Evolutionary conservation across 139 green algal species (phyloP).

Genomic region (Chloropicon primus): DNA sequence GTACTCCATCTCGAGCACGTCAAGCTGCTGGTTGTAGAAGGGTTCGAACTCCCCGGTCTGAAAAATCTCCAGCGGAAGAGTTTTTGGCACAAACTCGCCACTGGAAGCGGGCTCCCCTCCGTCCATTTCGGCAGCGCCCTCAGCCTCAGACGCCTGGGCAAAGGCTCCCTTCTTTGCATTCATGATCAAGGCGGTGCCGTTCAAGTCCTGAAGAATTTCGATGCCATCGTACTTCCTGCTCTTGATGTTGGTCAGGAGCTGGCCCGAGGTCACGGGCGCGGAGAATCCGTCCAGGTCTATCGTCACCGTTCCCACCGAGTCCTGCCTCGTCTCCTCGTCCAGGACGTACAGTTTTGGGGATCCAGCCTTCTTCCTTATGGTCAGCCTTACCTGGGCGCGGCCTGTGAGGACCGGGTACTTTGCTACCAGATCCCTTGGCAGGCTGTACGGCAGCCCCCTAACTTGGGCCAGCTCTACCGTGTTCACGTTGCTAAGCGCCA

Average conservation of each 20-base stretch:
- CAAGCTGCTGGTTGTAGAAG: slow-evolving; percentile 52
- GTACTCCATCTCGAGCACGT: slow-evolving; percentile 62
- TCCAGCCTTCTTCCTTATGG: slow-evolving; percentile 23
- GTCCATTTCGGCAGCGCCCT: not conserved
- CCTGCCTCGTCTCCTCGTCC: slow-evolving; percentile 30
- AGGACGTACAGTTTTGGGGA: slow-evolving; percentile 24
- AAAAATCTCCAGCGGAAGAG: slow-evolving; percentile 69
- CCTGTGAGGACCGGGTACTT: slow-evolving; percentile 37
- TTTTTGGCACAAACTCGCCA: too few relatives aligned
- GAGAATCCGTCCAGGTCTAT: slow-evolving; percentile 65
- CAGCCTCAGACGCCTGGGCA: not conserved
- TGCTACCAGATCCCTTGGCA: slow-evolving; percentile 28
- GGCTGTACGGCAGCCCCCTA: slow-evolving; percentile 42
- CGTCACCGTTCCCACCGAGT: slow-evolving; percentile 13
- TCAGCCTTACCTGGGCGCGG: slow-evolving; percentile 31
- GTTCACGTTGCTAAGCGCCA: slow-evolving; percentile 37
- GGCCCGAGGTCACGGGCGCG: slow-evolving; percentile 59
- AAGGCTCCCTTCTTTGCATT: slow-evolving; percentile 8
- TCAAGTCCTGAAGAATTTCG: not conserved
- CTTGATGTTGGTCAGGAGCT: slow-evolving; percentile 58
- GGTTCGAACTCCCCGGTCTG: slow-evolving; percentile 62
- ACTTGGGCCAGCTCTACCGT: slow-evolving; percentile 64
- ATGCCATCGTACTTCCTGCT: slow-evolving; percentile 41
- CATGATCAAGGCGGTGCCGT: slow-evolving; percentile 8
- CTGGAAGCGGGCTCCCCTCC: not conserved